Evolutionary conservation across 805 yeast genomes (phyloP), one percentile per base, ranked within the genome.

Genomic region (Myxozyma mucilagina): DNA sequence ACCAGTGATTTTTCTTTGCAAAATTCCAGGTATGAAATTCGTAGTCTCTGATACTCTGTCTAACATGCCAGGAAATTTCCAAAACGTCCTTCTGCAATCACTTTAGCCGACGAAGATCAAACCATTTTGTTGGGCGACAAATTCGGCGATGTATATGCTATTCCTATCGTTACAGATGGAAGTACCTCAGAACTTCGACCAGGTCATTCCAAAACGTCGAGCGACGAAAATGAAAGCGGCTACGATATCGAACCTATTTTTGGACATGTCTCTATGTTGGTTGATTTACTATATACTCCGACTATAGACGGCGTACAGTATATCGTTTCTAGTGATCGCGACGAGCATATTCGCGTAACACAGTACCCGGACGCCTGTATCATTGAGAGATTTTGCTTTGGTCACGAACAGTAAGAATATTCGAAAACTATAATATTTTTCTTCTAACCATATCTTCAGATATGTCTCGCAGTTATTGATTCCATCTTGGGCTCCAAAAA

Each of bases 231-330:
- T 11, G 64, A 60, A 29, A 63, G 61, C 43, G 64, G 57, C 2
- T 47, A 57, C 29, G 59, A 54, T 13, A 32, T 83, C 47, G 81
- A 78, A 42, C 97, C 97, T 1, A 79, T 93, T 6, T 76, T 93
- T 56, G 99, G 99, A 7, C 99, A 94, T 74, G 98, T 94, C 4
- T 92, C 97, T 2, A 90, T 94, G 97, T 81, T 94, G 63, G 88
- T 96, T n/a, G 90, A 86, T 64, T 81, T 92, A 1, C 70, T 79
- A 34, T 76, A 85, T 32, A 78, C 80, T 11, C 68, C 69, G 2
- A 72, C 74, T 47, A 74, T 78, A 7, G 81, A 79, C 8, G 81
- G 82, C 61, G 78, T 79, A 64, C 76, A 73, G 47, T 87, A 75
- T 61, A 72, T 92, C 14, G 79, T 93, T 57, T 85, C 96, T 1